Evolutionary conservation across 805 yeast species (phyloP), one percentile per base, ranked within the genome.

Genomic region (Ogataea siamensis): DNA sequence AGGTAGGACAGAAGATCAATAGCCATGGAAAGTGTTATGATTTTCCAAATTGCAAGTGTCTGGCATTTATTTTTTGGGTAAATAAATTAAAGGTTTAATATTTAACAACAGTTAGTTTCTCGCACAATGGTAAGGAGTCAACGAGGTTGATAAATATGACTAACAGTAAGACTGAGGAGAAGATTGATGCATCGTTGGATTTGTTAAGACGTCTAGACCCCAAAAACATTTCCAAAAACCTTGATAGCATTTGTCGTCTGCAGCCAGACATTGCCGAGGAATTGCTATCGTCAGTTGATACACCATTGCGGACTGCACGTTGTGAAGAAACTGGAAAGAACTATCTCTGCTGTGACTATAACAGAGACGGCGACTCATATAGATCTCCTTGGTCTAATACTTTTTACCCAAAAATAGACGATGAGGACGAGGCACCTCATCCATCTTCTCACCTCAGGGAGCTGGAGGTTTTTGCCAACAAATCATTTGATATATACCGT

Each of bases 301-400:
- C 83, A 35, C 98, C 98, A 17, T 68, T 91, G 50, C 63, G 67
- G 26, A 66, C 76, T 28, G 55, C 66, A 32, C 64, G 65, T 24
- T 83, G 88, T 56, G 50, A 55, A 7, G 62, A 64, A 18, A 57
- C 76, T 10, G 85, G 85, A 8, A 83, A 83, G 62, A 74, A 73
- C 42, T 91, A 71, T 58, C 71, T 91, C 40, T 76, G 89, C 36
- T 91, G 98, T 64, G 99, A 91, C 60, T 91, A 91, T 60, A 91
- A 91, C 63, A 74, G 99, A 50, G 99, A 91, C 57, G 89, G 95
- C 6, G 98, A 91, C 62, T 80, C 89, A 14, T 85, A 74, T 63
- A 73, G 98, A 51, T 85, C 95, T 0, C 99, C 98, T 5, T 88
- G 91, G 87, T 73, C 87, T 14, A 87, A 87, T 57, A 70, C 71